phyloP scores from a whole-genome alignment of 2,329 filamentous ascomycete species.

The Colletotrichum sp. region DNA sequence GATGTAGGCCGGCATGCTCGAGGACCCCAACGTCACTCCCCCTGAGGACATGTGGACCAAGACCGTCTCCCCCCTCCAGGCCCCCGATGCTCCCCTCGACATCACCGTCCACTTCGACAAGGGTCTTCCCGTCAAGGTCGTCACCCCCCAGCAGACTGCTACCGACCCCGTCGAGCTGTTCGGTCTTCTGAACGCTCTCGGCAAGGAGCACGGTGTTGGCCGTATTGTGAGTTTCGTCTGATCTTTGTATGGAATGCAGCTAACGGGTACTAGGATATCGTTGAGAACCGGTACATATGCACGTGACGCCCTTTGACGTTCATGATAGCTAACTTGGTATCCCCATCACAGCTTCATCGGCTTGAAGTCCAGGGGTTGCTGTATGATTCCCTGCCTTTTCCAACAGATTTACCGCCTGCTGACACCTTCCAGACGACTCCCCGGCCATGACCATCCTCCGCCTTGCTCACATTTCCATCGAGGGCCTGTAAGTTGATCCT shows the following conservation, averaged over 20 bases:
- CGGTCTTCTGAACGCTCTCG: conserved; percentile 68
- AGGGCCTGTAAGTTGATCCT: conserved; percentile 47
- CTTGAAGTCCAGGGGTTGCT: conserved; percentile 59
- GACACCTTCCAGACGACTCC: conserved; percentile 20
- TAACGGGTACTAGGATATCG: conserved; percentile 28
- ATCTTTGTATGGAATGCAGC: not conserved
- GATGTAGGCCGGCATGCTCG: conserved; percentile 57
- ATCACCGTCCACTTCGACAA: conserved; percentile 71
- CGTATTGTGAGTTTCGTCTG: conserved; percentile 61
- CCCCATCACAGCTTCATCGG: conserved; percentile 30
- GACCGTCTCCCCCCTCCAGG: conserved; percentile 60
- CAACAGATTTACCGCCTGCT: not conserved
- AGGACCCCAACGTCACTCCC: conserved; percentile 62
- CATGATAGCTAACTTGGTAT: not conserved
- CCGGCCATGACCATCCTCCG: conserved; percentile 30
- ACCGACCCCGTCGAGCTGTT: conserved; percentile 72
- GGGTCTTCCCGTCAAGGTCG: conserved; percentile 70
- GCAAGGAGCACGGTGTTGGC: conserved; percentile 68
- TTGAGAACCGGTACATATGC: conserved; percentile 45
- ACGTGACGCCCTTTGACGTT: not conserved
- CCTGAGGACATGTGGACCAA: conserved; percentile 76
- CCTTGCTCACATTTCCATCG: conserved; percentile 49
- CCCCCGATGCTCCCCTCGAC: conserved; percentile 68
- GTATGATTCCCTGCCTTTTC: not conserved
- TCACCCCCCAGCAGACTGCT: conserved; percentile 57